A percentile compares a stretch with the other conserved stretches of the same genome.
phyloP scores from a whole-genome alignment of 345 rosid genomes.

The Rhodomyrtus tomentosa region DNA sequence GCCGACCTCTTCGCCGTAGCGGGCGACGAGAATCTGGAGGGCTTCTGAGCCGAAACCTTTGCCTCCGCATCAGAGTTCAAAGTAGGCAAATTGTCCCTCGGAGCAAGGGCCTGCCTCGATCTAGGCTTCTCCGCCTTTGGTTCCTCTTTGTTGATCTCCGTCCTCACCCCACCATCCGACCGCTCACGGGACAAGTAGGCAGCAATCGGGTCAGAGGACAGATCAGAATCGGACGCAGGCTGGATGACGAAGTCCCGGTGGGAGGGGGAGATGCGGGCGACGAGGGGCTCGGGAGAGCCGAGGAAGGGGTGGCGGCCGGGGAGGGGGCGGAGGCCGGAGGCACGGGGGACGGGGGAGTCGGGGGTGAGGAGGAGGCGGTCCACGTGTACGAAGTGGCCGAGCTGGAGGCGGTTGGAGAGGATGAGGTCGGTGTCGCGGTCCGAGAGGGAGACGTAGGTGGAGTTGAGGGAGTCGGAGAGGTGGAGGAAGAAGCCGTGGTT shows the following conservation, averaged over 20 bases:
- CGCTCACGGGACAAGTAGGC: neutral
- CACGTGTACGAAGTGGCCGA: conserved; percentile 86
- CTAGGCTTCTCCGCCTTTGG: conserved; percentile 11
- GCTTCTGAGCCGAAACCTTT: conserved; percentile 3
- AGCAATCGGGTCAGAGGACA: neutral
- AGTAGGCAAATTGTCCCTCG: neutral
- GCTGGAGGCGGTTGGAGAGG: conserved; percentile 86
- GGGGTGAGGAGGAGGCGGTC: conserved; percentile 66
- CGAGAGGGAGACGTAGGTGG: conserved; percentile 95
- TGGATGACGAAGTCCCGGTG: conserved; percentile 73
- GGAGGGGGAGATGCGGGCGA: conserved; percentile 66
- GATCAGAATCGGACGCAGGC: conserved; percentile 32
- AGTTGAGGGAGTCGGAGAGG: conserved; percentile 91
- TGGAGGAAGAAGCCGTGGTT: conserved; percentile 96
- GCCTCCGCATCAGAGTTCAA: neutral
- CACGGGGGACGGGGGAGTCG: conserved; percentile 69
- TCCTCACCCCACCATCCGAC: neutral
- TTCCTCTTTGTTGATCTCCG: conserved; percentile 2
- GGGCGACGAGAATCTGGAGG: conserved; percentile 76
- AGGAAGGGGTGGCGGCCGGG: conserved; percentile 84
- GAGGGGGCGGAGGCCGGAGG: conserved; percentile 68
- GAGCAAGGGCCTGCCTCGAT: conserved; percentile 51
- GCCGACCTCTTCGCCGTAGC: conserved; percentile 48
- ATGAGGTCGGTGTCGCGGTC: conserved; percentile 84
- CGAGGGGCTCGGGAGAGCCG: conserved; percentile 76